A percentile compares a stretch with the other conserved stretches of the same genome.
phyloP scores from a whole-genome alignment of 257 asterid species.

The Dorcoceras hygrometricum region DNA sequence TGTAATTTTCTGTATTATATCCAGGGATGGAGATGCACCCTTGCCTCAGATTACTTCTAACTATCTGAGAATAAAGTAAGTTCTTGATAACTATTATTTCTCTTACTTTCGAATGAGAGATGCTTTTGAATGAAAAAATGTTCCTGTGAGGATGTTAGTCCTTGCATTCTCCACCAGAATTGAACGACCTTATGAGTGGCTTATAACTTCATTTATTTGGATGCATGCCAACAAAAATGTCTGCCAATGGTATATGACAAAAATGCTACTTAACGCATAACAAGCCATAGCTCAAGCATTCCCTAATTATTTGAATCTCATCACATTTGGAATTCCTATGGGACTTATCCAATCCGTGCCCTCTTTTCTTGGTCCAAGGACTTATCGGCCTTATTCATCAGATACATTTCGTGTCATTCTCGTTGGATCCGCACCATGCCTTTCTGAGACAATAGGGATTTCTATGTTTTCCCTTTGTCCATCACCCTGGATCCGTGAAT shows the following conservation, averaged over 20 bases:
- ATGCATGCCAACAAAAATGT: neutral
- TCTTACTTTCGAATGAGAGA: constrained; percentile 10
- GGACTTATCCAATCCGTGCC: no score
- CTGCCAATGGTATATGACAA: constrained; percentile 10
- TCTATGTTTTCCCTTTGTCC: neutral
- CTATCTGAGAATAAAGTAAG: constrained; percentile 96
- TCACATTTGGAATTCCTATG: neutral
- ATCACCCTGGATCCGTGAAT: neutral
- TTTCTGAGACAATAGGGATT: neutral
- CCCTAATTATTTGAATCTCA: neutral
- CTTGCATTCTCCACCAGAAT: neutral
- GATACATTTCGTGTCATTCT: no score
- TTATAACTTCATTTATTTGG: constrained; percentile 8
- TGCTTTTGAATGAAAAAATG: neutral
- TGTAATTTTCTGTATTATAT: constrained; percentile 28
- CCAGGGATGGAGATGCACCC: constrained; percentile 72
- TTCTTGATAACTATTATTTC: constrained; percentile 22
- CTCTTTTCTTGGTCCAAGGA: no score
- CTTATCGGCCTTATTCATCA: no score
- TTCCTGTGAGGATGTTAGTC: neutral
- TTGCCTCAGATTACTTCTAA: constrained; percentile 87
- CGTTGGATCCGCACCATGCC: neutral
- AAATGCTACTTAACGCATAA: neutral
- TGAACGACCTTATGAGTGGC: neutral
- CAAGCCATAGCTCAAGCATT: neutral